Base-by-base conservation (phyloP, 345 rosid species). In the Fremontodendron californicum region DNA sequence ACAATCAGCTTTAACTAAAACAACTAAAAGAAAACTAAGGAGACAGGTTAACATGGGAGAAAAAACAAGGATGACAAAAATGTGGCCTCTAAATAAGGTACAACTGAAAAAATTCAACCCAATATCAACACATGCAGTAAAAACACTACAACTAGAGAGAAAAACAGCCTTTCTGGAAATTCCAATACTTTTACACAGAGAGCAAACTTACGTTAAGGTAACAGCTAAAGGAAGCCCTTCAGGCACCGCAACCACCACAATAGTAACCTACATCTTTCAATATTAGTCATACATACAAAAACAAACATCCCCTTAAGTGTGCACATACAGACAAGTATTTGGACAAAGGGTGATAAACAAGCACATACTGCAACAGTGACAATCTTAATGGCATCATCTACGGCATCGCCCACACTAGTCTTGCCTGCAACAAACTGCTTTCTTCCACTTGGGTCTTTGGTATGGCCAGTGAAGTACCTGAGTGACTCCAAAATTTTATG, bases 221-320 rank as follows among this genome's bases (percentile, higher is more conserved):
- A 93, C 99, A 85, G 99, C 99, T 81, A 96, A 82, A 25, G 99
- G 99, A 80, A 96, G 99, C 72, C 99, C 98, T 82, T 96, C 98
- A 73, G 99, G 99, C 73, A 96, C 99, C 39, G 99, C 98, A 82
- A 96, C 99, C 63, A 93, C 97, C 55, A 93, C 97, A 77, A 3
- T 33, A 33, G 2, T 33, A 33, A 33, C 35, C 35, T 33, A 33
- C 35, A 33, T 33, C 35, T 1, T 33, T 33, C 35, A 33, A 33
- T 72, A 33, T 33, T 70, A 82, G 35, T 33, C 35, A 33, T 33
- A 33, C 35, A 33, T 33, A 33, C 35, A 33, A 33, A 33, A 33
- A 33, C 35, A 33, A 33, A 33, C 3, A 33, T 33, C 35, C 35
- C 35, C 35, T 33, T 33, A 33, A 33, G 3, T 33, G 35, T 33